Conservation (phyloP, 768 basidiomycete genomes). For the Tricholoma flavovirens region DNA sequence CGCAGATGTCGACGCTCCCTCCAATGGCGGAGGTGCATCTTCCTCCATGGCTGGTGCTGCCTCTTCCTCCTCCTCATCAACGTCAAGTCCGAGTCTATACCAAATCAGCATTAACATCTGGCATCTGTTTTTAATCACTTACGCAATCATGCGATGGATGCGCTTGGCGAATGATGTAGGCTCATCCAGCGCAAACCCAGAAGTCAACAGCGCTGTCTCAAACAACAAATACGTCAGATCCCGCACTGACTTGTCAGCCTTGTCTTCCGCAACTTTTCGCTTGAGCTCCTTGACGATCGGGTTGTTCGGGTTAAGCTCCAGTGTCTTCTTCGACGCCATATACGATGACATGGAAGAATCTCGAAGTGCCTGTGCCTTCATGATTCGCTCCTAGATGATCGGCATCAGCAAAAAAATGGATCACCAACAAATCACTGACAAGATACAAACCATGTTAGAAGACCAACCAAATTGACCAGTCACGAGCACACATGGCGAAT, state of each 20-base stretch:
- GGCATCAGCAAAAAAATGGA: background rate
- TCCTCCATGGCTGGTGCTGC: conserved; percentile 40
- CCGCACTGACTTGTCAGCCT: conserved; percentile 96
- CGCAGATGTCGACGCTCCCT: conserved; percentile 65
- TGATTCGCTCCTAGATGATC: conserved; percentile 75
- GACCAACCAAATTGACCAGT: conserved; percentile 99
- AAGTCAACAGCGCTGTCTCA: conserved; percentile 94
- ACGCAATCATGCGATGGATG: conserved; percentile 95
- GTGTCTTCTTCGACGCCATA: conserved; percentile 98
- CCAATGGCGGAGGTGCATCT: conserved; percentile 47
- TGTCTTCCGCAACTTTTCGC: conserved; percentile 93
- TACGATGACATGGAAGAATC: conserved; percentile 98
- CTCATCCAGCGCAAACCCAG: conserved; percentile 93
- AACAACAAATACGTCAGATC: conserved; percentile 94
- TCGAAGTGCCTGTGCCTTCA: conserved; percentile 97
- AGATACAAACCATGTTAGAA: conserved; percentile 81
- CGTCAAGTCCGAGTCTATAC: conserved; percentile 72
- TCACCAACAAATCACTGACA: background rate
- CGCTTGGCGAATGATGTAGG: conserved; percentile 93
- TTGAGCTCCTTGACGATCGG: conserved; percentile 94
- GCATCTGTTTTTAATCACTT: conserved; percentile 23
- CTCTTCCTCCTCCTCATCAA: conserved; percentile 71
- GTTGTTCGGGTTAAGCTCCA: conserved; percentile 91
- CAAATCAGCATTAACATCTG: conserved; percentile 5
- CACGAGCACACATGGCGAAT: conserved; percentile 95